Evolutionary conservation across 345 rosid species (phyloP), one percentile per base, ranked within the genome.

Genomic region (Tarenaya hassleriana): DNA sequence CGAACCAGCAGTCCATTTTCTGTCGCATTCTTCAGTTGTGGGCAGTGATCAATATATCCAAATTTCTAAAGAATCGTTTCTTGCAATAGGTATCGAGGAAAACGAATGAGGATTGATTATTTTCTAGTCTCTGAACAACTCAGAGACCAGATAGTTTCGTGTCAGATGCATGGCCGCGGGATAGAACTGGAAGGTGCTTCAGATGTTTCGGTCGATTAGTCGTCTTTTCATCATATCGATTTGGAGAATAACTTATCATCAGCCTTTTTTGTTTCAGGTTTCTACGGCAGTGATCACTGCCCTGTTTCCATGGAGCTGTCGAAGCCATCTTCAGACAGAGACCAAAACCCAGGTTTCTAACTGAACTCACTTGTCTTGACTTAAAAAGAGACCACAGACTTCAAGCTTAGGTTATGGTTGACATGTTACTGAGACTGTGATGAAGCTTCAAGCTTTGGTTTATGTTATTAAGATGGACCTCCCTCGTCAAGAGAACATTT

Each of bases 41-140:
- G 43, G 16, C 40, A 24, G 1, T 20, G 8, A 20, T 3, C 40
- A 21, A 33, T 14, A 0, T 19, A 8, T 8, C 8, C 45, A 46
- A 16, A 17, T 52, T 39, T 39, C 21, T 32, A 20, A 38, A 52
- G 38, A 38, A 24, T 10, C 17, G 34, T 35, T 13, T 46, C 14
- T 69, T 66, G 45, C 68, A 24, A 52, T 21, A 92, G 98, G 75
- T 84, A 88, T 61, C 71, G 90, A 31, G 98, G 96, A 47, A 88
- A 92, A 72, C 75, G 95, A 69, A 83, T 81, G 94, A 74, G 94
- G 50, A 86, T 90, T 4, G 98, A 88, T 66, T 92, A 88, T 65
- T 84, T 92, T 70, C 47, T 85, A 34, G 88, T 81, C 50, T 81
- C 94, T 13, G 90, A 85, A 54, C 71, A 77, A 68, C 75, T 88